phyloP scores from a whole-genome alignment of 2,329 filamentous ascomycete species.

The Botrytis paeoniae region DNA sequence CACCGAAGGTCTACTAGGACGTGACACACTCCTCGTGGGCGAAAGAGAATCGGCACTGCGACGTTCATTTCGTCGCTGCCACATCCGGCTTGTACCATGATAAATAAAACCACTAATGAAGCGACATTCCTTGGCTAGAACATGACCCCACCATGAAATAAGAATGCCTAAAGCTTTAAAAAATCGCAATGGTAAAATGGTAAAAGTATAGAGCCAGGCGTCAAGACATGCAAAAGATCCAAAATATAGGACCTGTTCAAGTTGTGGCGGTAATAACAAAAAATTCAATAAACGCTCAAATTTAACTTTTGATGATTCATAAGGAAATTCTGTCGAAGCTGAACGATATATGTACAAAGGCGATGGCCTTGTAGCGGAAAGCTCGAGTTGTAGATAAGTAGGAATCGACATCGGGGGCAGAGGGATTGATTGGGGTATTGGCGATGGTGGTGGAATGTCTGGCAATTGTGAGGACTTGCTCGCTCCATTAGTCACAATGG shows the following conservation, averaged over 20 bases:
- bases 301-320: conserved; percentile 90
- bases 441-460: conserved; percentile 29
- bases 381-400: conserved; percentile 62
- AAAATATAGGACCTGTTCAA: conserved; percentile 84
- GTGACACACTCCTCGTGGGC: conserved; percentile 34
- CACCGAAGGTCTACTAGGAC: conserved; percentile 28
- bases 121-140: conserved; percentile 66
- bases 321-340: conserved; percentile 60
- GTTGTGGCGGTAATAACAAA: conserved; percentile 71
- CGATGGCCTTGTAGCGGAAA: conserved; percentile 60
- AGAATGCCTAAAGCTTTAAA: conserved; percentile 75
- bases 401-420: conserved; percentile 65
- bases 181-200: conserved; percentile 88
- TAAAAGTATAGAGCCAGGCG: conserved; percentile 95
- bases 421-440: conserved; percentile 54
- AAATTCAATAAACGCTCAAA: conserved; percentile 91
- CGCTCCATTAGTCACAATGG: neutral
- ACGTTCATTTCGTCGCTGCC: conserved; percentile 55
- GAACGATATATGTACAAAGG: conserved; percentile 65
- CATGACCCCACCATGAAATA: conserved; percentile 71
- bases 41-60: conserved; percentile 35
- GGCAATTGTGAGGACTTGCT: conserved; percentile 22
- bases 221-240: conserved; percentile 89
- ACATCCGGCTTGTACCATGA: conserved; percentile 74
- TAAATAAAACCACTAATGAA: conserved; percentile 77